Percentiles rank a stretch among this genome's conserved stretches.
Conservation (phyloP, 495 filamentous ascomycete genomes). For the Talaromyces thailandensis region DNA sequence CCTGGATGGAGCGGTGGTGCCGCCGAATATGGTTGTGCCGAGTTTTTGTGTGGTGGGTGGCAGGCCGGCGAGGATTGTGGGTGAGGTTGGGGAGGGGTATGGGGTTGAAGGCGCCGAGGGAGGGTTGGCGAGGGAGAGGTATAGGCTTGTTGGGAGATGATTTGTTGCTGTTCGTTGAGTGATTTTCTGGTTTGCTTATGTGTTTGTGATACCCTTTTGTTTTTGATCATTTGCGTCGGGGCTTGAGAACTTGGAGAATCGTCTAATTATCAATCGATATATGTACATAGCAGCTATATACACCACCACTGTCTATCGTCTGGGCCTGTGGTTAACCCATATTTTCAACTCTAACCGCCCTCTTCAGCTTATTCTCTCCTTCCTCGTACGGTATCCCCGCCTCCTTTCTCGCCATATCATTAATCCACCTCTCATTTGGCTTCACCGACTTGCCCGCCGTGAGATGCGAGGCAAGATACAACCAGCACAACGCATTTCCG, state of each 20-base stretch:
- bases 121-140: slow-evolving; percentile 38
- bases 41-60: slow-evolving; percentile 82
- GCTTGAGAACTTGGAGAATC: background rate
- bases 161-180: slow-evolving; percentile 16
- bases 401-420: slow-evolving; percentile 67
- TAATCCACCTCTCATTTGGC: slow-evolving; percentile 58
- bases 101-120: slow-evolving; percentile 43
- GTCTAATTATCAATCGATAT: background rate
- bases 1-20: slow-evolving; percentile 72
- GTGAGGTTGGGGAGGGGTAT: slow-evolving; percentile 77
- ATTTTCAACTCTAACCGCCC: slow-evolving; percentile 22
- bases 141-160: slow-evolving; percentile 32
- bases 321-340: slow-evolving; percentile 17
- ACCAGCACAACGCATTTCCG: slow-evolving; percentile 69
- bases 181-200: background rate
- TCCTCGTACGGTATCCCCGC: slow-evolving; percentile 49
- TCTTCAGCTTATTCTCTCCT: slow-evolving; percentile 52
- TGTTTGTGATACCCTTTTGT: slow-evolving; percentile 4
- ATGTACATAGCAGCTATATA: background rate
- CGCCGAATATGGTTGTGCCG: slow-evolving; percentile 82
- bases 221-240: background rate
- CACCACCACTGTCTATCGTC: background rate
- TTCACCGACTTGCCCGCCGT: slow-evolving; percentile 36
- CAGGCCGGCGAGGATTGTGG: slow-evolving; percentile 70
- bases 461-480: slow-evolving; percentile 63